These are phyloP conservation scores for Exophiala lecanii-corni DNA, from an alignment of 2,329 filamentous ascomycete species.

Conservation along the genomic window DNA sequence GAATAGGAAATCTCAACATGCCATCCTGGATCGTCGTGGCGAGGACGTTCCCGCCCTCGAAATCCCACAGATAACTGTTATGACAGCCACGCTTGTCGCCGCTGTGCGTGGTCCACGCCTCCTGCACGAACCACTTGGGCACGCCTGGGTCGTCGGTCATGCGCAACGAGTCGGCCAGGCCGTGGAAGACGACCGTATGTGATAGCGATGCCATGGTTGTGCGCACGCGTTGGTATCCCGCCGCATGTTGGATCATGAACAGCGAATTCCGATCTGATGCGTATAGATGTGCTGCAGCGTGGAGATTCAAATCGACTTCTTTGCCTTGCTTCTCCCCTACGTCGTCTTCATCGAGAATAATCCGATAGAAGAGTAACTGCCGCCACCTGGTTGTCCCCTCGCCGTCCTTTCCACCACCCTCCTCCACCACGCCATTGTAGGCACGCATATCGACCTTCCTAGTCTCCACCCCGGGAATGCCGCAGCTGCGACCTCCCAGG, in stretches of 20 bases:
- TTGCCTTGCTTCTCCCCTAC: constrained; percentile 15
- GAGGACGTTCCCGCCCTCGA: constrained; percentile 37
- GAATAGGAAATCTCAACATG: constrained; percentile 34
- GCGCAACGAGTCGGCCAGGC: constrained; percentile 35
- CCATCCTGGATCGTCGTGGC: constrained; percentile 49
- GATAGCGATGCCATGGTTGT: constrained; percentile 45
- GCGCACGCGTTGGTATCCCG: constrained; percentile 39
- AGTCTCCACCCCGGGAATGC: constrained; percentile 43
- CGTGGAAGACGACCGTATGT: constrained; percentile 47
- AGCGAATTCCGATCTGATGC: constrained; percentile 54
- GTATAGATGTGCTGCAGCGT: constrained; percentile 55
- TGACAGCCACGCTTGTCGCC: constrained; percentile 44
- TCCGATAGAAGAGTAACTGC: constrained; percentile 44
- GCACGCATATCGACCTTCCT: constrained; percentile 50
- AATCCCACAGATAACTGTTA: constrained; percentile 43
- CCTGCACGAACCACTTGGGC: constrained; percentile 47
- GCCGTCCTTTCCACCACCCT: constrained; percentile 21
- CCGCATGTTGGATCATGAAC: constrained; percentile 47
- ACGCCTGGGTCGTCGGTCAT: constrained; percentile 36
- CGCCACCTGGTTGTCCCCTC: constrained; percentile 33
- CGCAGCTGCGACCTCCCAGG: constrained; percentile 28
- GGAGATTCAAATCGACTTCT: constrained; percentile 46
- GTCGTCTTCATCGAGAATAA: constrained; percentile 38
- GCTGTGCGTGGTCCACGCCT: constrained; percentile 43
- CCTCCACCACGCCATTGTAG: constrained; percentile 38